Base-by-base conservation (phyloP, 2,329 filamentous ascomycete genomes). In the Sporothrix inflata region DNA sequence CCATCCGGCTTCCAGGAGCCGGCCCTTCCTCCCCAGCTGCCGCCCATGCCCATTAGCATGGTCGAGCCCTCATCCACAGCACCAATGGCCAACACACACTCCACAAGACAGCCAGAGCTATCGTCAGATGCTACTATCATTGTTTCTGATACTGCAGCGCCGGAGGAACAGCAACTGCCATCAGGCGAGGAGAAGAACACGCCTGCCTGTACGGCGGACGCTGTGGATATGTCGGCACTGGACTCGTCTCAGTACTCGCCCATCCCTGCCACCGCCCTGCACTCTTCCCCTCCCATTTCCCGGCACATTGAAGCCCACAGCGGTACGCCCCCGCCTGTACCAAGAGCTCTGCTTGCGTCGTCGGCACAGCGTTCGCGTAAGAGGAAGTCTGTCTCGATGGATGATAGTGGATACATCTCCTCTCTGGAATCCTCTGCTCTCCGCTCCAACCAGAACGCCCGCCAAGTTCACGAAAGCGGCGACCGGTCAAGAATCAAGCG, bases 321-420 rank as follows among this genome's bases (percentile, higher is more conserved):
- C 77, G 90, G 90, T 74, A 97, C 94, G 7, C 93, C 95, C 21
- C 93, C 94, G 42, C 90, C 92, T 30, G 86, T 87, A 67, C 86
- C 87, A 51, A 86, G 87, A 72, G 86, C 89, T 63, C 84, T 86
- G 49, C 30, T 75, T 6, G 70, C 68, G 0, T 76, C 75, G 9
- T 92, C 92, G n/a, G 86, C 86, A 57, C 83, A 85, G 68, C 89
- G 89, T 69, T 88, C 90, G 51, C 90, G 91, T 76, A 93, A 93
- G 82, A 91, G 92, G 76, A 95, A 94, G 80, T 89, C 92, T 77
- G 88, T 88, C 40, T 91, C 92, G 14, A 91, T 97, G 84, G 93
- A 88, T 78, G 96, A 99, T 81, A 98, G 95, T 79, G 96, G 96
- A 53, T 99, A 98, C 81, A 97, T 97, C 79, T 98, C 96, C 1